Evolutionary conservation across 768 basidiomycete species (phyloP).

Genomic region (Leccinum fibrillosum): DNA sequence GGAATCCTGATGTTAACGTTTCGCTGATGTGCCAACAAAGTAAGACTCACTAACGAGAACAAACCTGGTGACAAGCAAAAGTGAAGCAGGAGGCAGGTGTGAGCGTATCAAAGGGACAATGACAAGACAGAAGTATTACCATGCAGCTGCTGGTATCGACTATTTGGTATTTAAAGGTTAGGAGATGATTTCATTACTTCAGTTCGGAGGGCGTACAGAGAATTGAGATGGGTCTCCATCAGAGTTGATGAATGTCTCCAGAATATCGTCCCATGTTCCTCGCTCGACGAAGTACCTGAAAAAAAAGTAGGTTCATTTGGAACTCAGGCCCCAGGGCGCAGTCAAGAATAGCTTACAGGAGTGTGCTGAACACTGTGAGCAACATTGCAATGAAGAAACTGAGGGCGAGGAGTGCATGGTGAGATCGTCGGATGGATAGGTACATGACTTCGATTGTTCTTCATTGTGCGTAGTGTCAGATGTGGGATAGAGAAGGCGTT

Average conservation of each 20-base stretch:
- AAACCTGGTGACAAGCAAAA: constrained; percentile 40
- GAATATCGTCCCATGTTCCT: constrained; percentile 80
- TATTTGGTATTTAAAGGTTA: constrained; percentile 18
- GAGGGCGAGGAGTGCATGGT: constrained; percentile 83
- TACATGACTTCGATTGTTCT: constrained; percentile 94
- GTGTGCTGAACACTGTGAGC: constrained; percentile 82
- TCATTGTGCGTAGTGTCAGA: constrained; percentile 1
- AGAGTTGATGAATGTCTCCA: constrained; percentile 78
- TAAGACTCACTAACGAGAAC: constrained; percentile 69
- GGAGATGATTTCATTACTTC: background rate
- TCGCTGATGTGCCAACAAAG: background rate
- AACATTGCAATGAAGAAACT: constrained; percentile 89
- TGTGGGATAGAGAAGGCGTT: background rate
- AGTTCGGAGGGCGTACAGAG: constrained; percentile 43
- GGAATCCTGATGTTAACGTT: background rate
- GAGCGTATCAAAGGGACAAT: background rate
- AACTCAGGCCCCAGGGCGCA: background rate
- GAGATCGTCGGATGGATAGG: constrained; percentile 78
- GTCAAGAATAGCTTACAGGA: constrained; percentile 49
- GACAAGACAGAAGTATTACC: constrained; percentile 43
- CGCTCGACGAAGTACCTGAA: constrained; percentile 84
- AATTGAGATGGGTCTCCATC: constrained; percentile 85
- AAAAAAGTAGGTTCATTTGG: background rate
- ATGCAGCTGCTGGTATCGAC: constrained; percentile 74
- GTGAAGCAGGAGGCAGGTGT: background rate